These are phyloP conservation scores for Ogataea ramenticola DNA, from an alignment of 805 yeast species.

Conservation along the genomic window DNA sequence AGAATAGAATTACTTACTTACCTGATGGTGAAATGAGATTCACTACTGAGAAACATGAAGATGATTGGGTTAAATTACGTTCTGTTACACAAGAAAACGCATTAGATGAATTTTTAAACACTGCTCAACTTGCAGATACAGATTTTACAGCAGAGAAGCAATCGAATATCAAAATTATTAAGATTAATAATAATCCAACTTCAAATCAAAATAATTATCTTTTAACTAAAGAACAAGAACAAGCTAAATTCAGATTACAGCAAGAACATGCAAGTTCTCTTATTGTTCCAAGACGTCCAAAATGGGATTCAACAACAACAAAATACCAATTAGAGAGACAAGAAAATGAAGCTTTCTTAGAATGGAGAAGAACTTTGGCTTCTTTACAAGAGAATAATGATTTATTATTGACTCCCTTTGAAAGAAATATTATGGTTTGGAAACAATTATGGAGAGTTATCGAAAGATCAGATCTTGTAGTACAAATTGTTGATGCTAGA, in stretches of 20 bases:
- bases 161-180: conserved; percentile 76
- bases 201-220: conserved; percentile 47
- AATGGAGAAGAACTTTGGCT: conserved; percentile 92
- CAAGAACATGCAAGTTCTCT: conserved; percentile 59
- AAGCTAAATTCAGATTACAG: conserved; percentile 52
- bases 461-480: conserved; percentile 88
- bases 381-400: conserved; percentile 77
- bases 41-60: conserved; percentile 79
- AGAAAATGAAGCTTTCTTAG: conserved; percentile 85
- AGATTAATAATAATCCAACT: conserved; percentile 59
- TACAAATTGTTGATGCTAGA: conserved; percentile 96
- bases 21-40: conserved; percentile 89
- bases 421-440: conserved; percentile 97
- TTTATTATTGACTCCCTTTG: conserved; percentile 88
- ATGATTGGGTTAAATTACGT: conserved; percentile 81
- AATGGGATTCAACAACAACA: conserved; percentile 70
- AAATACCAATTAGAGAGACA: conserved; percentile 72
- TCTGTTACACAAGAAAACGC: conserved; percentile 94
- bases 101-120: conserved; percentile 86
- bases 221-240: conserved; percentile 60
- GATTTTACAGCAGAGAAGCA: conserved; percentile 91
- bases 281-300: conserved; percentile 90
- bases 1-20: conserved; percentile 59
- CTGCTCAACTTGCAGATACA: conserved; percentile 93
- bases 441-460: conserved; percentile 97